phyloP scores from a whole-genome alignment of 1,139 yeast species.

The Hyphopichia burtonii region DNA sequence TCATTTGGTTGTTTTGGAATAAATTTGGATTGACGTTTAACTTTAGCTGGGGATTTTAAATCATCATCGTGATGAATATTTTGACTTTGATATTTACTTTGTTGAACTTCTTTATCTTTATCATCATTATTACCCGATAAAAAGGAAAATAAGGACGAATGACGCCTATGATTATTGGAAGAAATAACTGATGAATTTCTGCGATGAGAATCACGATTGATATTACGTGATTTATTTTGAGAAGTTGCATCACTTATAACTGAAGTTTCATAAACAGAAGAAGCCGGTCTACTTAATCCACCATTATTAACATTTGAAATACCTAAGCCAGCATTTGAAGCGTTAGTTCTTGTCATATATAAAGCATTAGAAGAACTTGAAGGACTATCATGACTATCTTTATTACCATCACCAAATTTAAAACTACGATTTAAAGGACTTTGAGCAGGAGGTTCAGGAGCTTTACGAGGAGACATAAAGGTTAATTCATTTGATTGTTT shows the following conservation, averaged over 20 bases:
- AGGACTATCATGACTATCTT: slow-evolving; percentile 6
- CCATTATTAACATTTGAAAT: slow-evolving; percentile 5
- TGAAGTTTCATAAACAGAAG: slow-evolving; percentile 43
- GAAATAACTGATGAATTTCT: slow-evolving; percentile 33
- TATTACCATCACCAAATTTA: slow-evolving; percentile 25
- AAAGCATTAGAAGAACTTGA: slow-evolving; percentile 4
- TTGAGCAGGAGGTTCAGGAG: slow-evolving; percentile 55
- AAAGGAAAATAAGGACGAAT: slow-evolving; percentile 48
- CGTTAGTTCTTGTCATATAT: slow-evolving; percentile 27
- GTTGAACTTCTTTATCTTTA: slow-evolving; percentile 6
- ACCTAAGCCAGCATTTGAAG: slow-evolving; percentile 19
- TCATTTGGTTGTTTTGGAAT: slow-evolving; percentile 1
- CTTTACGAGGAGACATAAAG: slow-evolving; percentile 61
- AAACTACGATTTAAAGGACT: slow-evolving; percentile 22
- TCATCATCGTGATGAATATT: slow-evolving; percentile 10
- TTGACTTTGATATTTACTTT: slow-evolving; percentile 1
- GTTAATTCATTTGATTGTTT: slow-evolving; percentile 9
- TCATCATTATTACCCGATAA: slow-evolving; percentile 23
- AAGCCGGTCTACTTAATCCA: slow-evolving; percentile 36
- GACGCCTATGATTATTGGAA: slow-evolving; percentile 31
- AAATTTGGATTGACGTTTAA: slow-evolving; percentile 1
- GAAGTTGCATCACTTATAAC: slow-evolving; percentile 23
- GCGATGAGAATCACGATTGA: slow-evolving; percentile 18
- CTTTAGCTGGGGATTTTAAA: slow-evolving; percentile 5
- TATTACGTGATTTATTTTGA: slow-evolving; percentile 9